Base-by-base conservation (phyloP, 768 basidiomycete species). In the Mycena rosella region DNA sequence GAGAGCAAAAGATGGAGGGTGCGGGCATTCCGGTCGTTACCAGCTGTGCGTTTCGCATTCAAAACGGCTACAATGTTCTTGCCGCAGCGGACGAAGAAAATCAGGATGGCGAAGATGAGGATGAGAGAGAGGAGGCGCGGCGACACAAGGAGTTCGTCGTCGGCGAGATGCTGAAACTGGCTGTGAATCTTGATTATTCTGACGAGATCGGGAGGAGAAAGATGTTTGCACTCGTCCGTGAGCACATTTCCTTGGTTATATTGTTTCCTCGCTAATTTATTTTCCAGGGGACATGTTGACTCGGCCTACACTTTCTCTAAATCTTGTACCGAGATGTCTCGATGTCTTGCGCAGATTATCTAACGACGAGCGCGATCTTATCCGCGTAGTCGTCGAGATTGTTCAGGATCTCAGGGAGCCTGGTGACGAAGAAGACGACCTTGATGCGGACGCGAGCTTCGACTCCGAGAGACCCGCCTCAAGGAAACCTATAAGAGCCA, bases 151-250 rank as follows among this genome's bases (percentile, higher is more conserved):
- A 91, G 72, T 90, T 93, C 63, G 80, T 95, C 9, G 83, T 97
- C n/a, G 83, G 88, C 0, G 95, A 98, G 77, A 85, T 98, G 77
- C 85, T 98, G 26, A 87, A 85, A 71, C 80, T 97, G 32, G 93
- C 94, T 0, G 84, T 92, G 4, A 87, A 91, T 67, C 82, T 96
- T 29, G 96, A 98, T 77, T 98, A 96, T 73, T 87, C 90, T 0
- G 97, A 99, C 79, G 96, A 98, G 78, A 93, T 92, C 65, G 96
- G 97, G 5, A 81, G 95, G 65, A 81, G 95, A 65, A 93, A 92
- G 79, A 96, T 96, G 91, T 93, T 93, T 73, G 84, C 88, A 55
- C 89, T 96, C 34, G 89, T 96, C 72, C 89, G 95, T 92, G 68
- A 78, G 93, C 89, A 20, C 32, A 62, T 29, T 53, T 60, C 32